Evolutionary conservation across 2,329 filamentous ascomycete species (phyloP).

Genomic region (Remersonia thermophila): DNA sequence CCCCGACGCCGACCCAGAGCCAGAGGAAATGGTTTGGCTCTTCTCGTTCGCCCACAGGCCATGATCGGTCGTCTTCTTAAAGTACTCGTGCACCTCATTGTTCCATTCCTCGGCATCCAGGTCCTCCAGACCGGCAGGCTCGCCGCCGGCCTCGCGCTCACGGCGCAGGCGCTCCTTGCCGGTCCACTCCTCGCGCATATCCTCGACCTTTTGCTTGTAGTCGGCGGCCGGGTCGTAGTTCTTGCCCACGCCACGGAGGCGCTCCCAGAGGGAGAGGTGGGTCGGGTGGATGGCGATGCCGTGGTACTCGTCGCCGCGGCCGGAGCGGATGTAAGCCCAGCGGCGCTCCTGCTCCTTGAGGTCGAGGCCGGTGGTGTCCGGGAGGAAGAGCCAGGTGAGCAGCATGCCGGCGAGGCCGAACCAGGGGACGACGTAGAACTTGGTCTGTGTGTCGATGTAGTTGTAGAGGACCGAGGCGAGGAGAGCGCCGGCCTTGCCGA

Average conservation of each 20-base stretch:
- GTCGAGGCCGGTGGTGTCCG: slow-evolving; percentile 93
- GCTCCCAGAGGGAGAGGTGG: slow-evolving; percentile 83
- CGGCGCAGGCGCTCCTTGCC: slow-evolving; percentile 35
- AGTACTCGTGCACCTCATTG: slow-evolving; percentile 42
- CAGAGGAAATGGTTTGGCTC: no score
- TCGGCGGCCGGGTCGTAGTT: slow-evolving; percentile 73
- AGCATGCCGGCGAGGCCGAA: slow-evolving; percentile 82
- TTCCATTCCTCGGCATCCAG: slow-evolving; percentile 37
- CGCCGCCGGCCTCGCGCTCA: slow-evolving; percentile 23
- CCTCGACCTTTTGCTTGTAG: slow-evolving; percentile 71
- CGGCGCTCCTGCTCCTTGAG: slow-evolving; percentile 94
- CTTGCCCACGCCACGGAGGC: slow-evolving; percentile 64
- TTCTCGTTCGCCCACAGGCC: no score
- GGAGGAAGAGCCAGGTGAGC: slow-evolving; percentile 73
- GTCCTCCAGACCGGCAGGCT: slow-evolving; percentile 9
- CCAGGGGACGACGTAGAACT: slow-evolving; percentile 91
- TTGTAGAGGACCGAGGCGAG: slow-evolving; percentile 83
- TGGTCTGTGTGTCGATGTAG: slow-evolving; percentile 75
- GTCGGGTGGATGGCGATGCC: slow-evolving; percentile 83
- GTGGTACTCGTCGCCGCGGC: slow-evolving; percentile 73
- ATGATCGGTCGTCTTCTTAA: slow-evolving; percentile 25
- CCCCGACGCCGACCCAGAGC: no score
- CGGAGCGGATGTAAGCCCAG: slow-evolving; percentile 75
- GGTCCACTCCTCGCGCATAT: slow-evolving; percentile 58
- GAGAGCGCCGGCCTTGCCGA: slow-evolving; percentile 80